Evolutionary conservation across 441 rosid species (phyloP), one percentile per base, ranked within the genome.

Genomic region (Flueggea neowawraea): DNA sequence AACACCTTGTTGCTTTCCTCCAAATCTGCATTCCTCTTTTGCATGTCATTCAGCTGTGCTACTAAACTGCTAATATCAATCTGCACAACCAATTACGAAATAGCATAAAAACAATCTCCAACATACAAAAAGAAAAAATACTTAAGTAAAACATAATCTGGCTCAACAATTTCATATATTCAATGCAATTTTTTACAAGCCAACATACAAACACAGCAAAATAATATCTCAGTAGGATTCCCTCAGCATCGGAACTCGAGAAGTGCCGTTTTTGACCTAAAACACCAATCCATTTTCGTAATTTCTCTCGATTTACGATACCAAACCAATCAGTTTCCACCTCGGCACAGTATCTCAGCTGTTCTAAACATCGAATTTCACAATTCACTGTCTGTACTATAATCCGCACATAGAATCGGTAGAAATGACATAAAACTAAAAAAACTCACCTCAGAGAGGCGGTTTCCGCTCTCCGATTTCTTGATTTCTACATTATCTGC

Each of bases 61-160:
- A 91, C 90, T 68, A 95, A 75, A 69, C 95, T 84, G 77, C 95
- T 84, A 62, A 95, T 80, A 79, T 95, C 97, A 1, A 78, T 78
- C 99, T 95, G 87, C 83, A 52, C 36, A 49, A 63, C 49, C 55
- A 6, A 62, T 58, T 58, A 50, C 31, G 16, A 64, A 15, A 22
- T 6, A 22, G 51, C 49, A 73, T 13, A 64, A 58, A 54, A 16
- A 28, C 54, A 16, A 62, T 22, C 50, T 9, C n/a, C 45, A 14
- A 36, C 41, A 36, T 8, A 36, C 41, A 36, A 36, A 36, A 5
- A 36, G 7, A 36, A 36, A 36, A 0, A 5, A 36, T 36, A 36
- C 41, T 36, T 36, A 36, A 33, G 4, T 33, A 3, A 4, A 36
- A 36, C 41, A 36, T 36, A 36, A 36, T 36, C 6, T 5, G 7